Conservation (phyloP, 371 early-diverging fungal species). For the Mucor indicus region DNA sequence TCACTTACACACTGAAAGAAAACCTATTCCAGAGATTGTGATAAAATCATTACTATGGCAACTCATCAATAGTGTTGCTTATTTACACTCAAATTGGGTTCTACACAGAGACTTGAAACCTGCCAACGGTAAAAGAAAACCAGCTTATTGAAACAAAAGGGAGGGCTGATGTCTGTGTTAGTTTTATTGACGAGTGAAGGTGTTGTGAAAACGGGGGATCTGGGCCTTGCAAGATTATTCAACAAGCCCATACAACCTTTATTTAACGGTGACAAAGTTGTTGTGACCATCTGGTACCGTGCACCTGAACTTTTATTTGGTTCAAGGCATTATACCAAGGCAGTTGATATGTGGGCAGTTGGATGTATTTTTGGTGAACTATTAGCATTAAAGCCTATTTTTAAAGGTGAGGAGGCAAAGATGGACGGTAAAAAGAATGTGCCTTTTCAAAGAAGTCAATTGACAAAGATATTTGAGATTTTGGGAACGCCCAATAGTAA, state of each 20-base stretch:
- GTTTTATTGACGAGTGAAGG: conserved; percentile 85
- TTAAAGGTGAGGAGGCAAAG: conserved; percentile 94
- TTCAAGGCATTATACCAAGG: conserved; percentile 87
- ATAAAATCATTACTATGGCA: conserved; percentile 91
- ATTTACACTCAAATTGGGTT: conserved; percentile 91
- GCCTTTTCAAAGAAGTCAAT: conserved; percentile 88
- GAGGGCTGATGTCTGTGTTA: no score
- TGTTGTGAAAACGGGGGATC: conserved; percentile 87
- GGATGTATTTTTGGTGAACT: conserved; percentile 97
- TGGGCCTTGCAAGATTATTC: conserved; percentile 88
- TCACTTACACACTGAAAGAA: conserved; percentile 70
- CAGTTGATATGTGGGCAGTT: conserved; percentile 94
- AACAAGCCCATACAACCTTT: conserved; percentile 79
- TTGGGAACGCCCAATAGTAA: conserved; percentile 86
- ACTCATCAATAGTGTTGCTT: conserved; percentile 86
- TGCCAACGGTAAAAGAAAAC: conserved; percentile 76
- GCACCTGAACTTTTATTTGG: conserved; percentile 96
- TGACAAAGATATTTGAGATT: conserved; percentile 87
- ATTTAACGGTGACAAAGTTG: conserved; percentile 89
- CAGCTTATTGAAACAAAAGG: no score
- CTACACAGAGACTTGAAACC: conserved; percentile 92
- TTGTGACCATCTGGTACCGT: conserved; percentile 98
- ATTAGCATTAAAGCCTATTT: conserved; percentile 83
- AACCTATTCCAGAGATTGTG: conserved; percentile 77
- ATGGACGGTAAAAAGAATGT: conserved; percentile 86